phyloP scores from a whole-genome alignment of 768 basidiomycete species.

The Leccinum subtestaceum region DNA sequence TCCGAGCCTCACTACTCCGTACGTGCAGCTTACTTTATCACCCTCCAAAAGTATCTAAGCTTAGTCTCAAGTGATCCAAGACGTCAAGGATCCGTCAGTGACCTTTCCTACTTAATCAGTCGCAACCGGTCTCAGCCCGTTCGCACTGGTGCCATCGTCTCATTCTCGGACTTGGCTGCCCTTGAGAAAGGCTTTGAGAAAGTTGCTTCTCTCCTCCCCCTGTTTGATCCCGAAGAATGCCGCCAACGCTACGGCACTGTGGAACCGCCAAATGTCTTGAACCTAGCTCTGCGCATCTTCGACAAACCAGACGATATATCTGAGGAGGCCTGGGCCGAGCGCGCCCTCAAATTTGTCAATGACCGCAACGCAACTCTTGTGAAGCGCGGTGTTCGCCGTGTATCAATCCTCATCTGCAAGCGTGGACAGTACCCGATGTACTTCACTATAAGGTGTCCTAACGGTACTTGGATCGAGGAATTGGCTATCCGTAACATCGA shows the following conservation, averaged over 20 bases:
- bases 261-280: conserved; percentile 90
- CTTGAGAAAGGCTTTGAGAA: conserved; percentile 73
- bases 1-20: conserved; percentile 52
- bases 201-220: conserved; percentile 69
- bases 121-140: conserved; percentile 85
- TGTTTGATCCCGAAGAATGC: conserved; percentile 71
- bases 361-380: conserved; percentile 57
- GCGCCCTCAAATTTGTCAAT: conserved; percentile 71
- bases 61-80: conserved; percentile 48
- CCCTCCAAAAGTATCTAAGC: conserved; percentile 6
- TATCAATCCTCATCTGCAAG: conserved; percentile 90
- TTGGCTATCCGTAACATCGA: conserved; percentile 97
- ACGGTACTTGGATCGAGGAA: conserved; percentile 85
- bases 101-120: conserved; percentile 89
- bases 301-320: conserved; percentile 72
- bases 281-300: conserved; percentile 89
- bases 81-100: conserved; percentile 91
- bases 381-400: conserved; percentile 83
- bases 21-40: conserved; percentile 4
- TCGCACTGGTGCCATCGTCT: conserved; percentile 88
- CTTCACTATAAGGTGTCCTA: conserved; percentile 80
- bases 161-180: conserved; percentile 74
- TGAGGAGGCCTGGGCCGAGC: conserved; percentile 74
- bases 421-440: conserved; percentile 91
- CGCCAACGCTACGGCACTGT: conserved; percentile 70